Percentiles rank a stretch among this genome's conserved stretches.
Conservation (phyloP, 73 alveolate species). For the Paramecium bursaria region DNA sequence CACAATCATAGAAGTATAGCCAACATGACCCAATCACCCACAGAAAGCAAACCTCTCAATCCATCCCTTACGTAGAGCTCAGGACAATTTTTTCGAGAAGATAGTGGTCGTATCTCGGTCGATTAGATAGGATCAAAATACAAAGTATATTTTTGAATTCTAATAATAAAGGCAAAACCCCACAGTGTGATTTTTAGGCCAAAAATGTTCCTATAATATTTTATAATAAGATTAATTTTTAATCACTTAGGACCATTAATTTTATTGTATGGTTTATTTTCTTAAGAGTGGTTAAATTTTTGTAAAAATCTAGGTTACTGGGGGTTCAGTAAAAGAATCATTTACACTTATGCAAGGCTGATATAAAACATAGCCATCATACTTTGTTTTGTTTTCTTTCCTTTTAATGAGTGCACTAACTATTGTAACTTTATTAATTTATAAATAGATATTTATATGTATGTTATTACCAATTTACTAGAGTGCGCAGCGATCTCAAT, state of each 20-base stretch:
- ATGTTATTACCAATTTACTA: not conserved
- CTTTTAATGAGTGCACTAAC: not conserved
- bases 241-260: conserved; percentile 20
- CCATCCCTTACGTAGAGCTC: not conserved
- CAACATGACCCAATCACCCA: conserved; percentile 1
- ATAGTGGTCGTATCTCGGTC: conserved; percentile 10
- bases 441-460: too few species aligned
- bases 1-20: conserved; percentile 17
- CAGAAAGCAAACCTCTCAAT: conserved; percentile 15
- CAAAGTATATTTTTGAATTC: not conserved
- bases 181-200: conserved; percentile 17
- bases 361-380: not conserved
- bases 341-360: not conserved
- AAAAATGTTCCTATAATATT: not conserved
- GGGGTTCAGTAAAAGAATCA: not conserved
- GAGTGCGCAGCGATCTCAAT: conserved; percentile 8
- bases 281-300: not conserved
- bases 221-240: not conserved
- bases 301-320: not conserved
- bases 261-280: conserved; percentile 17
- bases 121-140: conserved; percentile 28
- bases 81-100: conserved; percentile 26
- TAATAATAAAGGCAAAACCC: not conserved
- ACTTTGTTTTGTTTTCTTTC: not conserved
- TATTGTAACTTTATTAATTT: not conserved